Percentiles rank a stretch among this genome's conserved stretches.
phyloP scores from a whole-genome alignment of 495 filamentous ascomycete species.

The Annulohypoxylon stygium region DNA sequence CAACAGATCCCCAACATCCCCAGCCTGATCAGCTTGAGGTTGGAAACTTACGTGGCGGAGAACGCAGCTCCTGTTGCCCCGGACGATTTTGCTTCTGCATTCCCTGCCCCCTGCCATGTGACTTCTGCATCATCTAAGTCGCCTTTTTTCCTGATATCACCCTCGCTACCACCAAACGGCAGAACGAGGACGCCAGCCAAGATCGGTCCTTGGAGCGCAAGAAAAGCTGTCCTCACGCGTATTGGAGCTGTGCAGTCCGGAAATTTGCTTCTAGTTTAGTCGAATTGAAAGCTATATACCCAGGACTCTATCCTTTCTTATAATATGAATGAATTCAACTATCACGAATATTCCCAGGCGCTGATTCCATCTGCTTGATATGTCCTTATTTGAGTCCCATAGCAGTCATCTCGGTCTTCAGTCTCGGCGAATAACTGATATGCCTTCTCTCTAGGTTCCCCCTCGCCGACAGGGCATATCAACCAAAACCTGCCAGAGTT shows the following conservation, averaged over 20 bases:
- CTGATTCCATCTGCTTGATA: conserved; percentile 16
- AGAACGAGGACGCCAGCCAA: conserved; percentile 2
- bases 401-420: conserved; percentile 12
- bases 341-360: conserved; percentile 23
- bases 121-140: conserved; percentile 57
- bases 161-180: neutral
- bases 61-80: conserved; percentile 53
- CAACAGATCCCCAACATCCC: conserved; percentile 54
- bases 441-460: conserved; percentile 21
- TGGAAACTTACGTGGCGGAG: conserved; percentile 55
- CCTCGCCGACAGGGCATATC: conserved; percentile 38
- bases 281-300: neutral
- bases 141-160: neutral
- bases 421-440: conserved; percentile 34
- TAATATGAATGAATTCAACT: neutral
- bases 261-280: neutral
- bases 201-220: neutral
- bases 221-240: neutral
- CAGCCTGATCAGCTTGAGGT: conserved; percentile 52
- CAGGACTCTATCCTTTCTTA: neutral
- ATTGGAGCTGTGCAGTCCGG: neutral
- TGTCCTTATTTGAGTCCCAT: conserved; percentile 12
- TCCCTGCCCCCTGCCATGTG: conserved; percentile 59
- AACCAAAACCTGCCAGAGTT: conserved; percentile 9
- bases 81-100: conserved; percentile 62